Base-by-base conservation (phyloP, 495 filamentous ascomycete genomes). In the Lasiosphaeria miniovina region DNA sequence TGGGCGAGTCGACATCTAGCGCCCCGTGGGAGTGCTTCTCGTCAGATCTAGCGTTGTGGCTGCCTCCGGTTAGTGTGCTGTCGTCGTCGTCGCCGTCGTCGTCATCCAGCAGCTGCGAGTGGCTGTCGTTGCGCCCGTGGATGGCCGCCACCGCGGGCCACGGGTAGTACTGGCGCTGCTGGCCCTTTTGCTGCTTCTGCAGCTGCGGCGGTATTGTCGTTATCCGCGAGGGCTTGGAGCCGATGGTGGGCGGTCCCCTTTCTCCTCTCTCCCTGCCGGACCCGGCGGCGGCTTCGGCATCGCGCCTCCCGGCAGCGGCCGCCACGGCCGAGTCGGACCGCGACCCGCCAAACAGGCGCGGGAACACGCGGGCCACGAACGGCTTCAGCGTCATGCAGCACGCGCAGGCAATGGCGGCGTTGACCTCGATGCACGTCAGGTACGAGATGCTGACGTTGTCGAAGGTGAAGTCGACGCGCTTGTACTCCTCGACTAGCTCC, bases 341-440 rank as follows among this genome's bases (percentile, higher is more conserved):
- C 36, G 50, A 51, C 14, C 54, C 48, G 57, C 32, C 24, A 24
- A 24, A 59, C 3, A 51, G 52, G 32, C 36, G 50, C 2, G 67
- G 67, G 52, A 68, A 73, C 6, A 63, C 15, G 2, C 59, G 60
- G 10, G 55, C 59, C 14, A 71, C 35, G 6, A 71, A 51, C 8
- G 68, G 66, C 31, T 69, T 68, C 9, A 74, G 57, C 9, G 68
- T 69, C 51, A 71, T 69, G 49, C 68, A 64, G 60, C 71, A 73
- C 5, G 73, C 71, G 49, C 71, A 70, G 38, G 67, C 64, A 41
- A 75, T 70, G n/a, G 68, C 68, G 10, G 71, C 61, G 62, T 74
- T 68, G 56, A 61, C 58, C 64, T 74, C 70, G 60, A 73, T 59
- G 54, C 63, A 62, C 12, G 68, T 72, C 65, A 70, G 67, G 46